Base-by-base conservation (phyloP, 352 stramenopile genomes). In the Thalassiosira livingstoniorum region DNA sequence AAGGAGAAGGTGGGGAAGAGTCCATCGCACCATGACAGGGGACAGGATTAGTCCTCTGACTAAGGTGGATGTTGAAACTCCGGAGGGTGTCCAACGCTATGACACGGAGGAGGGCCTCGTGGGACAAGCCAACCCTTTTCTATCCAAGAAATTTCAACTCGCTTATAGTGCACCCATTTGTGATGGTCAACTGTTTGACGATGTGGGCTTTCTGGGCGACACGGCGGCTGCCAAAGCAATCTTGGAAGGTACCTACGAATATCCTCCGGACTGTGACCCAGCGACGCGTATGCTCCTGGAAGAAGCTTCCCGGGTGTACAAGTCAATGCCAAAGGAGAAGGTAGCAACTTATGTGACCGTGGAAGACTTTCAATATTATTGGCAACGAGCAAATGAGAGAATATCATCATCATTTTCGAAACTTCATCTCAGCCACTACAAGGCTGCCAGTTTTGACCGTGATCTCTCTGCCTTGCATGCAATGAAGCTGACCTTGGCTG, bases 401-500 rank as follows among this genome's bases (percentile, higher is more conserved):
- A n/a, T n/a, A n/a, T n/a, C n/a, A n/a, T n/a, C n/a, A n/a, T n/a
- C n/a, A n/a, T n/a, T n/a, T n/a, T n/a, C n/a, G n/a, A n/a, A n/a
- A n/a, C n/a, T n/a, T n/a, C n/a, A n/a, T n/a, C n/a, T n/a, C n/a
- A n/a, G n/a, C n/a, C n/a, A n/a, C n/a, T n/a, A n/a, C n/a, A n/a
- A n/a, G n/a, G n/a, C n/a, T n/a, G n/a, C n/a, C n/a, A n/a, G n/a
- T n/a, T n/a, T n/a, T n/a, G n/a, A n/a, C n/a, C n/a, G n/a, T n/a
- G n/a, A n/a, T n/a, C n/a, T n/a, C n/a, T n/a, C 3, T 5, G 21
- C 4, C 54, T 37, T 0, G 51, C 61, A 1, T 54, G 32, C 13
- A 37, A 18, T 34, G 61, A 37, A 0, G 34, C 54, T 57, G 34
- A 69, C 31, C 54, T 69, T 69, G 61, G n/a, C n/a, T n/a, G n/a